phyloP scores from a whole-genome alignment of 805 yeast genomes.

The Yarrowia sp. region DNA sequence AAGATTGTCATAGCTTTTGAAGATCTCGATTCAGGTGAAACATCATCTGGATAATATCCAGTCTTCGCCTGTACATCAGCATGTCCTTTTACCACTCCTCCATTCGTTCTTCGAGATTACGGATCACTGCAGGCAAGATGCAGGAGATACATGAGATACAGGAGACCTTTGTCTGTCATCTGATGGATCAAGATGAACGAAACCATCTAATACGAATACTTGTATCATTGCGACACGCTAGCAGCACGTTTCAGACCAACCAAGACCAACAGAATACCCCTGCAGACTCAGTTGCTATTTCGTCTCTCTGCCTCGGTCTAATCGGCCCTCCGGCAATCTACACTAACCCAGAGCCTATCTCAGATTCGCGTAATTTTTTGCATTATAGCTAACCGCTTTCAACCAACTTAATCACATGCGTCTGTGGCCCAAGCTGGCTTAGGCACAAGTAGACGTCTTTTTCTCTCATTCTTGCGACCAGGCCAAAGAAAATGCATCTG shows the following conservation, averaged over 20 bases:
- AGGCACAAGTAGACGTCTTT: conserved; percentile 12
- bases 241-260: too few species aligned
- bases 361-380: conserved; percentile 1
- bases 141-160: neutral
- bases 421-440: conserved; percentile 33
- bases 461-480: conserved; percentile 1
- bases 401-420: conserved; percentile 34
- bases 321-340: neutral
- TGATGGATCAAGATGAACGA: neutral
- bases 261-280: neutral
- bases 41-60: too few species aligned
- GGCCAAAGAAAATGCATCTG: conserved; percentile 56
- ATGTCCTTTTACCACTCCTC: too few species aligned
- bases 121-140: neutral
- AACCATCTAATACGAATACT: too few species aligned
- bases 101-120: too few species aligned
- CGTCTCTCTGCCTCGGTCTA: neutral
- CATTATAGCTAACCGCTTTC: neutral
- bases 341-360: conserved; percentile 6
- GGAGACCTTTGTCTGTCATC: neutral
- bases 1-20: too few species aligned
- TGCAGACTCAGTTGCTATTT: neutral
- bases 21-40: too few species aligned
- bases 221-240: too few species aligned
- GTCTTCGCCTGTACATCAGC: too few species aligned